Conservation (phyloP, 352 stramenopile genomes). For the Phytophthora pseudosyringae region DNA sequence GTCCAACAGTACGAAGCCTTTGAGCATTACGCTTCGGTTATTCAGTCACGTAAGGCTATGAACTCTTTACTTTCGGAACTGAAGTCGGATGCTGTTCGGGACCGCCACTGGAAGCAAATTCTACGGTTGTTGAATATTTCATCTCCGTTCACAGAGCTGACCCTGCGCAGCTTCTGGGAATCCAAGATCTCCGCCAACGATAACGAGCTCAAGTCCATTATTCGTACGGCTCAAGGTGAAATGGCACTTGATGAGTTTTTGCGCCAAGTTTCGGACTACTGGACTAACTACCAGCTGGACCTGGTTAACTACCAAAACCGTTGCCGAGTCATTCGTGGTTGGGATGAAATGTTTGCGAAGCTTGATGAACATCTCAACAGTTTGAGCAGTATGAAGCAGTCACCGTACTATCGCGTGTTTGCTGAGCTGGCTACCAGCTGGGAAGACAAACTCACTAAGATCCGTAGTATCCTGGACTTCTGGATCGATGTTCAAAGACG, state of each 20-base stretch:
- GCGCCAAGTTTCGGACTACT: slow-evolving; percentile 93
- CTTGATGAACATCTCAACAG: slow-evolving; percentile 99
- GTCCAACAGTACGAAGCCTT: slow-evolving; percentile 99
- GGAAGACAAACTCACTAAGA: slow-evolving; percentile 98
- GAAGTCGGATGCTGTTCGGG: slow-evolving; percentile 98
- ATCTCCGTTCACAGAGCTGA: slow-evolving; percentile 95
- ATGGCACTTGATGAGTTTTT: slow-evolving; percentile 99
- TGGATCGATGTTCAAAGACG: slow-evolving; percentile 99
- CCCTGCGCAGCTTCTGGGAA: slow-evolving; percentile 98
- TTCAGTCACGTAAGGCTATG: slow-evolving; percentile 94
- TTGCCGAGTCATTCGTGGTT: slow-evolving; percentile 98
- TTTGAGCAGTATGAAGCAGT: slow-evolving; percentile 99
- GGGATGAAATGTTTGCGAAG: slow-evolving; percentile 99
- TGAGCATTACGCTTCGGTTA: slow-evolving; percentile 92
- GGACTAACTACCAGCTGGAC: slow-evolving; percentile 91
- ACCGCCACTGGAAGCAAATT: slow-evolving; percentile 99
- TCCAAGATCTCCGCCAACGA: slow-evolving; percentile 92
- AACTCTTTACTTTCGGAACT: slow-evolving; percentile 97
- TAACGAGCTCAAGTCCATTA: slow-evolving; percentile 96
- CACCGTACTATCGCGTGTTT: slow-evolving; percentile 99
- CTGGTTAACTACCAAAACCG: slow-evolving; percentile 94
- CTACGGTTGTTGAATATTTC: slow-evolving; percentile 94
- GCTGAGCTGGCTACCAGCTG: slow-evolving; percentile 97
- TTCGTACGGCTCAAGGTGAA: slow-evolving; percentile 98
- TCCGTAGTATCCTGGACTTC: slow-evolving; percentile 97